These are phyloP conservation scores for Aspergillus sp. DNA, from an alignment of 2,329 filamentous ascomycete species.

Conservation along the genomic window DNA sequence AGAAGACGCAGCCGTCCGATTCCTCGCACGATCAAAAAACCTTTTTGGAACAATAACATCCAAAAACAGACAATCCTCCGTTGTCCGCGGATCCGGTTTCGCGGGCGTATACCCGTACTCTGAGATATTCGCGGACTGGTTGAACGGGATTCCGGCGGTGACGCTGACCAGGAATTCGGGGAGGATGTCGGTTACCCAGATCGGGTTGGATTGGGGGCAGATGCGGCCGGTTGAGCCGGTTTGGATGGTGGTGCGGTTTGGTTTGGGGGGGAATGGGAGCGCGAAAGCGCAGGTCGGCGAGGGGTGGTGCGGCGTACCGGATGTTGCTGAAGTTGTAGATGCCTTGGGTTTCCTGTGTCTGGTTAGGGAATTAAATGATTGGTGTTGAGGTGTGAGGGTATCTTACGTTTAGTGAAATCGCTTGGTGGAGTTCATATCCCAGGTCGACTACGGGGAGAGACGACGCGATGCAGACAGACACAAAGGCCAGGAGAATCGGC, in stretches of 20 bases:
- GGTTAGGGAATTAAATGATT: constrained; percentile 7
- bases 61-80: constrained; percentile 35
- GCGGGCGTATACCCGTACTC: constrained; percentile 13
- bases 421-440: constrained; percentile 51
- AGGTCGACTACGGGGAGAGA: constrained; percentile 44
- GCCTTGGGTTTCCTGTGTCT: constrained; percentile 26
- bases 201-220: constrained; percentile 42
- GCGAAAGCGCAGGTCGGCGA: constrained; percentile 48
- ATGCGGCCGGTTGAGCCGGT: constrained; percentile 39
- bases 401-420: constrained; percentile 18
- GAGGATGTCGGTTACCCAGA: constrained; percentile 36
- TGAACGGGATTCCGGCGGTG: constrained; percentile 9
- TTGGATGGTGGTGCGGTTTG: constrained; percentile 42
- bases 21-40: constrained; percentile 23
- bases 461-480: constrained; percentile 13
- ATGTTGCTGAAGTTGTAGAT: constrained; percentile 56
- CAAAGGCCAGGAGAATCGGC: constrained; percentile 8
- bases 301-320: constrained; percentile 51
- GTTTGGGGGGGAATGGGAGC: constrained; percentile 40
- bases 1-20: constrained; percentile 1
- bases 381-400: neutral
- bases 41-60: constrained; percentile 31
- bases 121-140: constrained; percentile 15
- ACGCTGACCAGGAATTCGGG: constrained; percentile 14
- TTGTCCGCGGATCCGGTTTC: constrained; percentile 18